Evolutionary conservation across 805 yeast genomes (phyloP).

Genomic region (Debaryomyces tyrocola): DNA sequence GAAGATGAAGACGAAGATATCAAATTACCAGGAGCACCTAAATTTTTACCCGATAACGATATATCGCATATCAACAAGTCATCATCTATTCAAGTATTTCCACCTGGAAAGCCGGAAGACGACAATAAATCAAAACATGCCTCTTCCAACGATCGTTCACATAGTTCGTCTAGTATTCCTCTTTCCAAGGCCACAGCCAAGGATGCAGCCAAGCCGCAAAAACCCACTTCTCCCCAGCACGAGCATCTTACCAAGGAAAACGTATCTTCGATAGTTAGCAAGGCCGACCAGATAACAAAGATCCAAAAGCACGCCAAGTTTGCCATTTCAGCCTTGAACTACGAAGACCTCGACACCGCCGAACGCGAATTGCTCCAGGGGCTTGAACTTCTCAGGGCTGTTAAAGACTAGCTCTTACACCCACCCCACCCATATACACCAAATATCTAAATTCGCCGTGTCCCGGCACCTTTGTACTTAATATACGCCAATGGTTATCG

Average conservation of each 20-base stretch:
- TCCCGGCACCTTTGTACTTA: no score
- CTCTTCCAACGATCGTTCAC: background rate
- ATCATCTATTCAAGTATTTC: slow-evolving; percentile 37
- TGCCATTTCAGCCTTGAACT: slow-evolving; percentile 77
- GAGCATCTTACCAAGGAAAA: slow-evolving; percentile 31
- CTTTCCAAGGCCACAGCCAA: background rate
- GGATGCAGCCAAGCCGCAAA: background rate
- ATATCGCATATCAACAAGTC: slow-evolving; percentile 34
- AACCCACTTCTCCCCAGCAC: slow-evolving; percentile 3
- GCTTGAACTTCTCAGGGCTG: slow-evolving; percentile 38
- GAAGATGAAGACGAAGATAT: slow-evolving; percentile 17
- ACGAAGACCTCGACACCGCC: slow-evolving; percentile 72
- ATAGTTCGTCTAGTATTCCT: no score
- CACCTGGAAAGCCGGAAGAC: slow-evolving; percentile 15
- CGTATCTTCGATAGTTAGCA: slow-evolving; percentile 50
- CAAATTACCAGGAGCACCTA: slow-evolving; percentile 44
- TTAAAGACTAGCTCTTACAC: slow-evolving; percentile 6
- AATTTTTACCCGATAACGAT: slow-evolving; percentile 41
- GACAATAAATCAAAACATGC: background rate
- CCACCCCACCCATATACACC: no score
- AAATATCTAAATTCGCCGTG: no score
- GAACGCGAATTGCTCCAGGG: slow-evolving; percentile 59
- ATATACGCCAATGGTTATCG: no score
- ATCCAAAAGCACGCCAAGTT: slow-evolving; percentile 72
- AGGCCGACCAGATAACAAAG: slow-evolving; percentile 54